phyloP scores from a whole-genome alignment of 345 rosid species.

The Salix caprea region DNA sequence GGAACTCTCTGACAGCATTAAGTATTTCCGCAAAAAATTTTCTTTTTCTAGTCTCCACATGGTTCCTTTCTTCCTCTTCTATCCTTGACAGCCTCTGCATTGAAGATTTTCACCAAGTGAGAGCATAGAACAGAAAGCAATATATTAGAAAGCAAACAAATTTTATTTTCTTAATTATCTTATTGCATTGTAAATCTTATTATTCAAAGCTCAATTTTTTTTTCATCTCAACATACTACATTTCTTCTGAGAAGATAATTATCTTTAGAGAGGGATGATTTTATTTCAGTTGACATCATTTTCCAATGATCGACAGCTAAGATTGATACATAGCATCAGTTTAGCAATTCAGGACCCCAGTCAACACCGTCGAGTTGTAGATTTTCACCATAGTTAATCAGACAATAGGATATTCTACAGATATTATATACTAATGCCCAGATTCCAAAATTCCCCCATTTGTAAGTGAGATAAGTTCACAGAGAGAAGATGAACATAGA shows the following conservation, averaged over 20 bases:
- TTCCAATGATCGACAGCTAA: not conserved
- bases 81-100: conserved; percentile 80
- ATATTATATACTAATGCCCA: conserved; percentile 6
- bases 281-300: not conserved
- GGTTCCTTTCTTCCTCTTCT: conserved; percentile 82
- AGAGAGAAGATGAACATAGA: not conserved
- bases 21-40: conserved; percentile 84
- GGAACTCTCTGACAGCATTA: conserved; percentile 88
- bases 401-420: not conserved
- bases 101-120: conserved; percentile 19
- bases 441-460: conserved; percentile 6
- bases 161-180: not conserved
- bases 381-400: not conserved
- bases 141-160: not conserved
- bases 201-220: not conserved
- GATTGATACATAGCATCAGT: not conserved
- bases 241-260: not conserved
- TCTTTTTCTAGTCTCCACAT: conserved; percentile 70
- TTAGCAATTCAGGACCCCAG: not conserved
- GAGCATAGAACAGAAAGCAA: conserved; percentile 1
- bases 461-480: not conserved
- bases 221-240: not conserved
- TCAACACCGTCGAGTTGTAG: not conserved
- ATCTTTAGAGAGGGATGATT: not conserved
- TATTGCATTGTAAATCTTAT: not conserved